Conservation (phyloP, 176 grass and related monocot genomes). For the Oryza australiensis region DNA sequence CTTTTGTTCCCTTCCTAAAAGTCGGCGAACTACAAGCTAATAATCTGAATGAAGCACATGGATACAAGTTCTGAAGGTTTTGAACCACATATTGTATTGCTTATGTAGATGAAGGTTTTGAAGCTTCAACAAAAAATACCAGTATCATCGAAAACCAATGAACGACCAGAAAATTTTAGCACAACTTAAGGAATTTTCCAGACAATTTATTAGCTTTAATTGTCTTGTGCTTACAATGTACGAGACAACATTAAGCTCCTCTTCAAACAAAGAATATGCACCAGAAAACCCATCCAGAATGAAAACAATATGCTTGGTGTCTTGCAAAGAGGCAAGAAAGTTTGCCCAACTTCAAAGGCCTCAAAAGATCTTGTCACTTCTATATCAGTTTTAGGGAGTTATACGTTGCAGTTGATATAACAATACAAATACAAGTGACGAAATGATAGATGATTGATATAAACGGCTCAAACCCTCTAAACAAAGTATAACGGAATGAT, state of each 20-base stretch:
- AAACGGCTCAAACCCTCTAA: no score
- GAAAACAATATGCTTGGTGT: slow-evolving; percentile 21
- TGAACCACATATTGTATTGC: no score
- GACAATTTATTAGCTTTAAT: no score
- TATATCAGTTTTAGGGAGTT: neutral
- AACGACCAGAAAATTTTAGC: no score
- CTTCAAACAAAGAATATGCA: neutral
- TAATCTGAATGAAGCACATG: no score
- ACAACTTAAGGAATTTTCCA: no score
- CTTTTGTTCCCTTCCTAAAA: neutral
- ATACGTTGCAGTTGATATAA: neutral
- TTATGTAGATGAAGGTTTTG: no score
- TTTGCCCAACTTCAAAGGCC: neutral
- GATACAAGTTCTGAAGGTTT: neutral
- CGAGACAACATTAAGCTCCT: neutral
- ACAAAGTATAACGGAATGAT: no score
- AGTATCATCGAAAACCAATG: no score
- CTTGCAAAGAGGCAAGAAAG: neutral
- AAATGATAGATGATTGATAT: no score
- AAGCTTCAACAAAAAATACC: no score
- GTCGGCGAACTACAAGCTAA: no score
- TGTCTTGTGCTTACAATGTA: neutral
- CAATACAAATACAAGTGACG: neutral
- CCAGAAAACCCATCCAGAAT: neutral
- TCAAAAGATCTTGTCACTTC: neutral